Percentiles rank a stretch among this genome's conserved stretches.
phyloP scores from a whole-genome alignment of 495 filamentous ascomycete genomes.

The Elaphomyces granulatus region DNA sequence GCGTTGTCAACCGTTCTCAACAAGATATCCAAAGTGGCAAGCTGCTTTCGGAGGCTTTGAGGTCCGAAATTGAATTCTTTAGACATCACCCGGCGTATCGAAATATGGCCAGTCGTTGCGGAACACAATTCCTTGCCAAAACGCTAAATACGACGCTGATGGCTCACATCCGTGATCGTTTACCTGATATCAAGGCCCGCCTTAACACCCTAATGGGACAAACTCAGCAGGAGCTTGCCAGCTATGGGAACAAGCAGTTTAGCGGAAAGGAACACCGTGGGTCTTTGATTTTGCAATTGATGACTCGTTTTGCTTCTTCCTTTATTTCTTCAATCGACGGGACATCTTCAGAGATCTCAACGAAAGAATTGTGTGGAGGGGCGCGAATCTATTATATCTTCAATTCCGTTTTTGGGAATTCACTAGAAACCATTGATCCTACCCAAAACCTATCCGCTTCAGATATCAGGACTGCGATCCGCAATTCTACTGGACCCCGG shows the following conservation, averaged over 20 bases:
- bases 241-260: conserved; percentile 96
- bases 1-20: conserved; percentile 94
- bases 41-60: conserved; percentile 73
- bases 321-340: conserved; percentile 99
- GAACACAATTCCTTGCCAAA: conserved; percentile 91
- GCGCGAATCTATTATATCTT: conserved; percentile 99
- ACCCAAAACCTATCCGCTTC: conserved; percentile 86
- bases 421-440: conserved; percentile 88
- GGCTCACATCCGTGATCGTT: conserved; percentile 85
- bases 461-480: conserved; percentile 96
- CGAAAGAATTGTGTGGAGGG: conserved; percentile 93
- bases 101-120: conserved; percentile 87
- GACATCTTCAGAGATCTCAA: conserved; percentile 95
- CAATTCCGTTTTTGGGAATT: conserved; percentile 98
- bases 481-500: conserved; percentile 92
- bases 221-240: conserved; percentile 95
- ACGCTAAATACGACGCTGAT: conserved; percentile 89
- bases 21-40: conserved; percentile 97
- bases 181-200: conserved; percentile 96
- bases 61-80: conserved; percentile 90
- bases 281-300: conserved; percentile 86
- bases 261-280: conserved; percentile 95
- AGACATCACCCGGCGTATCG: conserved; percentile 92
- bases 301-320: conserved; percentile 95
- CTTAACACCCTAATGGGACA: conserved; percentile 98